Percentiles rank a stretch among this genome's conserved stretches.
These are phyloP conservation scores for Fusarium decemcellulare DNA, from an alignment of 2,329 filamentous ascomycete genomes.

Conservation along the genomic window DNA sequence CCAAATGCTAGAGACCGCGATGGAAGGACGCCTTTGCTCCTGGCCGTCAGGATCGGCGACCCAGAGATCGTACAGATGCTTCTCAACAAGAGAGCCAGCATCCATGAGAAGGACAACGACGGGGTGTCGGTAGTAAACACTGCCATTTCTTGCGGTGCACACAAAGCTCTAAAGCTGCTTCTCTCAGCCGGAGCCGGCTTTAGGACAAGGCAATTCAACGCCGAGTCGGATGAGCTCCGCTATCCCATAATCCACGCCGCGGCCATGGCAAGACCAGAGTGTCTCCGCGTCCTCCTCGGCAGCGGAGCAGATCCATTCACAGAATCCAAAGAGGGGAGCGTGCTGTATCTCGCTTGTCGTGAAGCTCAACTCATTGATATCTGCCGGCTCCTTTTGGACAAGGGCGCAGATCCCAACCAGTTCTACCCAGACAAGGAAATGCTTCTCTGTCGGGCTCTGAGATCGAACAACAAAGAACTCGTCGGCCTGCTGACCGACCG, in stretches of 20 bases:
- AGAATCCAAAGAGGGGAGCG: not conserved
- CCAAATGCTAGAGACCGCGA: not conserved
- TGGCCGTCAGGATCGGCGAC: not conserved
- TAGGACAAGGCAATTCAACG: not conserved
- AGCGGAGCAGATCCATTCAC: not conserved
- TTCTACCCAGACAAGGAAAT: not conserved
- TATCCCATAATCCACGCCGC: not conserved
- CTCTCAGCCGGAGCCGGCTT: not conserved
- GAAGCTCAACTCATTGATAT: not conserved
- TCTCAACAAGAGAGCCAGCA: not conserved
- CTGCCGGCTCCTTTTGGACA: not conserved
- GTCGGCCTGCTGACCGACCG: not conserved
- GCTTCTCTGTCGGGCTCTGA: not conserved
- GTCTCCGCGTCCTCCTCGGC: not conserved
- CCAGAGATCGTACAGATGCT: conserved; percentile 8
- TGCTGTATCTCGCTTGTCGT: not conserved
- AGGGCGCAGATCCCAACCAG: not conserved
- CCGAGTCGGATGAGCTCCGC: not conserved
- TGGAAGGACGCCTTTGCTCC: not conserved
- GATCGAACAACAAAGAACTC: not conserved
- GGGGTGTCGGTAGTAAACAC: not conserved
- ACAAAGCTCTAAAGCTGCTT: not conserved
- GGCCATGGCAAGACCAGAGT: not conserved
- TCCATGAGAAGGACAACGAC: not conserved
- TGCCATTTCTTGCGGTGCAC: not conserved